Conservation (phyloP, 345 rosid genomes). For the Lenwebbia sp. region DNA sequence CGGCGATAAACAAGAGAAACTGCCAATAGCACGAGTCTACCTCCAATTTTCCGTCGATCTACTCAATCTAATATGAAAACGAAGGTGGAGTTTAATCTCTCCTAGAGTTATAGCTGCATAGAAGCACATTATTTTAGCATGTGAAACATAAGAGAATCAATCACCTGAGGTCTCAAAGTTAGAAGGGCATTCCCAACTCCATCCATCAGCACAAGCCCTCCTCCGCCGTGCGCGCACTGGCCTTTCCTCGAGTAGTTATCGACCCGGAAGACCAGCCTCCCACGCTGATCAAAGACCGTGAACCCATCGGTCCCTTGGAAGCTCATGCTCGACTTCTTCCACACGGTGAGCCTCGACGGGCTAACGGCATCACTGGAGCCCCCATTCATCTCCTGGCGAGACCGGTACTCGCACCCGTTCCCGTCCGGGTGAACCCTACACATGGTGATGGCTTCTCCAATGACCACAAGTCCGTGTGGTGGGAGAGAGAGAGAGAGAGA, state of each 20-base stretch:
- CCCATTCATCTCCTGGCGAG: neutral
- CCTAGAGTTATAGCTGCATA: neutral
- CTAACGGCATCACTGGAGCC: neutral
- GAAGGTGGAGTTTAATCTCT: neutral
- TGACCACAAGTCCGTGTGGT: neutral
- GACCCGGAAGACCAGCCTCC: slow-evolving; percentile 32
- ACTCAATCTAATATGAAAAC: neutral
- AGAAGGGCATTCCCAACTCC: slow-evolving; percentile 37
- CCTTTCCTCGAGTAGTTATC: slow-evolving; percentile 41
- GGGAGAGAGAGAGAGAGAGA: neutral
- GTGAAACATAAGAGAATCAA: neutral
- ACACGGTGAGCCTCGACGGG: slow-evolving; percentile 15
- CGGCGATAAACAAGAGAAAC: neutral
- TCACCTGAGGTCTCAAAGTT: slow-evolving; percentile 31
- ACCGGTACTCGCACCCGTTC: neutral
- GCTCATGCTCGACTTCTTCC: slow-evolving; percentile 50
- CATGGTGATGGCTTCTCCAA: neutral
- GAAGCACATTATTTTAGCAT: neutral
- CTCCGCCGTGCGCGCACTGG: slow-evolving; percentile 2
- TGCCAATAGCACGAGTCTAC: neutral
- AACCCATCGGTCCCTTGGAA: slow-evolving; percentile 58
- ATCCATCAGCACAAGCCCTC: slow-evolving; percentile 37
- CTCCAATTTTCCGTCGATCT: neutral
- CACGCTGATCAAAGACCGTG: slow-evolving; percentile 32
- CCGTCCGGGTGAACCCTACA: neutral